Evolutionary conservation across 805 yeast species (phyloP).

Genomic region (Lachancea quebecensis): DNA sequence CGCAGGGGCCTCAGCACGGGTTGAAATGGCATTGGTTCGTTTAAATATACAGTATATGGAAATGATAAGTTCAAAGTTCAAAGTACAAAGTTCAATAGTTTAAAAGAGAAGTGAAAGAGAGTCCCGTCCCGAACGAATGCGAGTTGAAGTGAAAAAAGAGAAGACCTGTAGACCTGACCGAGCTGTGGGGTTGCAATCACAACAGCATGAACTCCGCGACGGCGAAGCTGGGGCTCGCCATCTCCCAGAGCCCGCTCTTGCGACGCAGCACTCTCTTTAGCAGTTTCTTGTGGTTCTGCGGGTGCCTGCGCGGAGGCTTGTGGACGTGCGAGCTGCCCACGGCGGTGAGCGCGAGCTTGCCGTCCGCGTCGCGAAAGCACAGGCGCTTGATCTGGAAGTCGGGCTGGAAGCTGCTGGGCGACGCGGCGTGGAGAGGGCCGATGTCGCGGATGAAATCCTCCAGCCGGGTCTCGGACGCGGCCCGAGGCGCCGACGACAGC

Average conservation of each 20-base stretch:
- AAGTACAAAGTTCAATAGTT: neutral
- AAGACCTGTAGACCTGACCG: neutral
- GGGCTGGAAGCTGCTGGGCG: conserved; percentile 4
- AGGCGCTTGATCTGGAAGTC: conserved; percentile 23
- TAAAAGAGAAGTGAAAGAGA: neutral
- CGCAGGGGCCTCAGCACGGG: no score
- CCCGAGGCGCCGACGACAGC: neutral
- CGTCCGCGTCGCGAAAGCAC: conserved; percentile 28
- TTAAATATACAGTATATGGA: no score
- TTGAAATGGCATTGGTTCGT: no score
- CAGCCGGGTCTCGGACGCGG: conserved; percentile 4
- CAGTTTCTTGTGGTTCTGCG: conserved; percentile 12
- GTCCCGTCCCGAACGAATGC: conserved; percentile 4
- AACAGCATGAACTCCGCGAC: conserved; percentile 31
- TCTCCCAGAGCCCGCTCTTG: conserved; percentile 29
- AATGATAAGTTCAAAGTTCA: no score
- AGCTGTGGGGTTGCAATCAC: conserved; percentile 1
- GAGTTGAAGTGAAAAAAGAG: neutral
- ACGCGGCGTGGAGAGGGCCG: conserved; percentile 1
- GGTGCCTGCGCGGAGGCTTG: conserved; percentile 1
- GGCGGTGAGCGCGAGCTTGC: conserved; percentile 22
- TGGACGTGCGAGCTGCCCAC: conserved; percentile 1
- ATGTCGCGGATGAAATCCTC: conserved; percentile 7
- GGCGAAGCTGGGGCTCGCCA: conserved; percentile 30
- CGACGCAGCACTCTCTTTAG: conserved; percentile 24